Evolutionary conservation across 768 basidiomycete genomes (phyloP), one percentile per base, ranked within the genome.

Genomic region (Tylopilus intermedius): DNA sequence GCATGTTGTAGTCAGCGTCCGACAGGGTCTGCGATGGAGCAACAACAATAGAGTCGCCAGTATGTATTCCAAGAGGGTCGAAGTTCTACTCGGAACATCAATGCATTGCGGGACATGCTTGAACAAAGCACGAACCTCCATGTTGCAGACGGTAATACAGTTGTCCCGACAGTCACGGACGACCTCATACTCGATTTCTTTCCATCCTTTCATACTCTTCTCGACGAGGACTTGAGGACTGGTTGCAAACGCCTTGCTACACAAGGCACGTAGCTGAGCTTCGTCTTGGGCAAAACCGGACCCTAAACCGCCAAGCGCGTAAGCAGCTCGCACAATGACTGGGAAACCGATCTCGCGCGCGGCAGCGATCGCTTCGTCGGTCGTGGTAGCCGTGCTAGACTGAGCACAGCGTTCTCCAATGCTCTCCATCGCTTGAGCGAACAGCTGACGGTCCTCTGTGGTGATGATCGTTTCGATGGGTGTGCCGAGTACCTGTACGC

Each of bases 121-220:
- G 27, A 38, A 51, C n/a, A 29, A 49, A 39, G 18, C 9, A 67
- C 87, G 52, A 44, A 94, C 94, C 90, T 99, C 95, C 95, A 99
- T 99, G 76, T 99, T 99, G 74, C 95, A 99, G 57, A 98, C 95
- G 0, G 94, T 95, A 74, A 98, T 98, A 67, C 95, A 97, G 68
- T 99, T 99, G 67, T 97, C 91, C 57, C 90, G 79, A 74, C 94
- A 97, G 71, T 99, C 95, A 54, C 95, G 80, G 11, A 99, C 95
- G 47, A 99, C 95, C 67, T 99, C 95, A 62, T 99, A 99, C 74
- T 99, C 95, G 59, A 99, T 94, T 76, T 99, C 95, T 74, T 99
- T 98, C 95, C 95, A 99, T 2, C 95, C 95, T 74, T 98, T 98
- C 95, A 98, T 98, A 62, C 90, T 94, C 79, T 85, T 94, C 78